Percentiles rank a stretch among this genome's conserved stretches.
These are phyloP conservation scores for Pyrus hybrid DNA, from an alignment of 331 rosid species.

Conservation along the genomic window DNA sequence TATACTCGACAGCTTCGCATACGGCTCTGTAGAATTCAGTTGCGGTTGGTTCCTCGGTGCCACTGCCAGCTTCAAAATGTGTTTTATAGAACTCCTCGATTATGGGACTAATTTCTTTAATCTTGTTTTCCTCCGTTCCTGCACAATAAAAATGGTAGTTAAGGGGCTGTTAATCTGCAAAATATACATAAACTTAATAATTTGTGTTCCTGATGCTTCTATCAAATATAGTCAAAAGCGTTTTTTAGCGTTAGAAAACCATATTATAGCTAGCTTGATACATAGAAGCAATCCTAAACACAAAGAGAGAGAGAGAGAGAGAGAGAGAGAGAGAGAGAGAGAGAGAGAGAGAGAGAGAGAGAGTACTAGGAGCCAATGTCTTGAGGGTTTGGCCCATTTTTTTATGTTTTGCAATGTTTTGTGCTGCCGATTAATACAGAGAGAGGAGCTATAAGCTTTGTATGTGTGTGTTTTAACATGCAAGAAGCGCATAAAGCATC, in stretches of 20 bases:
- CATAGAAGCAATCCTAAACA: no score
- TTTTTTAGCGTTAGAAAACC: no score
- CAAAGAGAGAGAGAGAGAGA: neutral
- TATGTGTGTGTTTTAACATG: neutral
- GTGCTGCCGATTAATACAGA: neutral
- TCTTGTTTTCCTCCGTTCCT: slow-evolving; percentile 40
- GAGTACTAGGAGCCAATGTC: slow-evolving; percentile 28
- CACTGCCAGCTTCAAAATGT: neutral
- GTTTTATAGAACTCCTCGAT: neutral
- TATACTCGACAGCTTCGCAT: slow-evolving; percentile 49
- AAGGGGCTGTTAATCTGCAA: neutral
- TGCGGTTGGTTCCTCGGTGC: neutral
- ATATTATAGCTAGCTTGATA: neutral
- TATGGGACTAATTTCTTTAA: slow-evolving; percentile 16
- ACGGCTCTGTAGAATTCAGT: slow-evolving; percentile 36
- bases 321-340: no score
- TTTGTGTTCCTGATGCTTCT: neutral
- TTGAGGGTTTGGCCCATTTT: slow-evolving; percentile 45
- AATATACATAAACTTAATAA: neutral
- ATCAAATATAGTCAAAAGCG: no score
- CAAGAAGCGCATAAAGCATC: neutral
- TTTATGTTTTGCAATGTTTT: neutral
- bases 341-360: no score
- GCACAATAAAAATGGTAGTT: neutral
- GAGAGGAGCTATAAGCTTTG: neutral